Evolutionary conservation across 129 eudicot species (phyloP).

Genomic region (Chrysanthemum makinoi): DNA sequence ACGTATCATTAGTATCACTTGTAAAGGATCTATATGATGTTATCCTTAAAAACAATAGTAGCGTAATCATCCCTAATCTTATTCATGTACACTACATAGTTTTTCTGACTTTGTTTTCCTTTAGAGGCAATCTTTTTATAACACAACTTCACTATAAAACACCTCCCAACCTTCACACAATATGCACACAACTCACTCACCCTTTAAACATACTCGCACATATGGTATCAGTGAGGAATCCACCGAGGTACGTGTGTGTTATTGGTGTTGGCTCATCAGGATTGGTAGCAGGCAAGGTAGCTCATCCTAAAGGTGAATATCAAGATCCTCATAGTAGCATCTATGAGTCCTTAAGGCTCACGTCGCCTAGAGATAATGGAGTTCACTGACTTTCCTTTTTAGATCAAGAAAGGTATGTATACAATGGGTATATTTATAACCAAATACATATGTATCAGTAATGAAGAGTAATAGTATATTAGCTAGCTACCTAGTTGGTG

Average conservation of each 20-base stretch:
- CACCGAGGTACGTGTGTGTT: slow-evolving; percentile 54
- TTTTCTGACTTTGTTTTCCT: slow-evolving; percentile 23
- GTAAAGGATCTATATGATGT: too few relatives aligned
- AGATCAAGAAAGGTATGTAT: slow-evolving; percentile 72
- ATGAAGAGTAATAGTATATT: too few relatives aligned
- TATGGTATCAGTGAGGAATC: slow-evolving; percentile 45
- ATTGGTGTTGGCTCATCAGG: slow-evolving; percentile 93
- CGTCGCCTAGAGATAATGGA: slow-evolving; percentile 86
- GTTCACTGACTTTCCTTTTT: slow-evolving; percentile 75
- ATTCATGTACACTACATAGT: not conserved
- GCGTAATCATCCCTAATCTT: too few relatives aligned
- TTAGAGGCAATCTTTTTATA: slow-evolving; percentile 27
- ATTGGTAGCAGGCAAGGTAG: slow-evolving; percentile 76
- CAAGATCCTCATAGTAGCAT: slow-evolving; percentile 50
- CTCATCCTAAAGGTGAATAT: slow-evolving; percentile 17
- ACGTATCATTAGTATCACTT: too few relatives aligned
- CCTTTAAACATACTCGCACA: slow-evolving; percentile 10
- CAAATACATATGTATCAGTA: too few relatives aligned
- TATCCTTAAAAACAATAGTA: too few relatives aligned
- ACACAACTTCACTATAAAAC: slow-evolving; percentile 33
- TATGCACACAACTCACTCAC: slow-evolving; percentile 25
- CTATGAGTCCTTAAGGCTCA: slow-evolving; percentile 65
- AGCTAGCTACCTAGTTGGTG: too few relatives aligned
- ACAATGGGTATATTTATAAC: slow-evolving; percentile 1
- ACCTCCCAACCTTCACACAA: slow-evolving; percentile 35